Evolutionary conservation across 495 filamentous ascomycete species (phyloP).

Genomic region (Penicillium goetzii): DNA sequence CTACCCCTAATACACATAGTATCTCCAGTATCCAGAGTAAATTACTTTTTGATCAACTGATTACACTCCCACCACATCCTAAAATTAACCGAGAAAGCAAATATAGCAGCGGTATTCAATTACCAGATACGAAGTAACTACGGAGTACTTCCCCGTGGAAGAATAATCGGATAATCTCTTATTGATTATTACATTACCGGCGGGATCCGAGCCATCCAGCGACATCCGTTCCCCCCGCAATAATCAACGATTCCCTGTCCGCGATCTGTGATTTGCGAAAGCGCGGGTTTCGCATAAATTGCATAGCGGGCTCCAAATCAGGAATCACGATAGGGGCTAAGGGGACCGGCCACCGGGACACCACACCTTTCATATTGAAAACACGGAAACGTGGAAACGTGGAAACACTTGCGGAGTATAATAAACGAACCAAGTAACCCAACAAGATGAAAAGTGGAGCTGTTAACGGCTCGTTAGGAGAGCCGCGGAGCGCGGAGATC

Average conservation of each 20-base stretch:
- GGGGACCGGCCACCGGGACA: no score
- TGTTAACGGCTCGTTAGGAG: background rate
- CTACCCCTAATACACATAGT: no score
- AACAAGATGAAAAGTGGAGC: slow-evolving; percentile 13
- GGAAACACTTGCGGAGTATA: slow-evolving; percentile 6
- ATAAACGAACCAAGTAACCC: background rate
- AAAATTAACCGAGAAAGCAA: background rate
- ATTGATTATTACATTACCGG: slow-evolving; percentile 11
- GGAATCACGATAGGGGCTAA: slow-evolving; percentile 10
- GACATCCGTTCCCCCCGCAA: background rate
- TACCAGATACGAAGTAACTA: no score
- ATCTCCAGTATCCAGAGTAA: no score
- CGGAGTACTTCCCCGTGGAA: no score
- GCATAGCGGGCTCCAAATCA: slow-evolving; percentile 11
- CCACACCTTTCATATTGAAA: background rate
- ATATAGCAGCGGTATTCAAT: no score
- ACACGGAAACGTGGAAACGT: slow-evolving; percentile 17
- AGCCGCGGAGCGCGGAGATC: slow-evolving; percentile 2
- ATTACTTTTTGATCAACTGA: background rate
- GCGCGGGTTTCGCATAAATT: slow-evolving; percentile 30
- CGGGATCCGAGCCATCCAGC: slow-evolving; percentile 22
- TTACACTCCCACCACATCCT: background rate
- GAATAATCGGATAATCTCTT: background rate
- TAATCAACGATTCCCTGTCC: background rate
- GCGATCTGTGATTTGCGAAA: slow-evolving; percentile 2